phyloP scores from a whole-genome alignment of 257 asterid genomes.

The Solanum tarapatanum region DNA sequence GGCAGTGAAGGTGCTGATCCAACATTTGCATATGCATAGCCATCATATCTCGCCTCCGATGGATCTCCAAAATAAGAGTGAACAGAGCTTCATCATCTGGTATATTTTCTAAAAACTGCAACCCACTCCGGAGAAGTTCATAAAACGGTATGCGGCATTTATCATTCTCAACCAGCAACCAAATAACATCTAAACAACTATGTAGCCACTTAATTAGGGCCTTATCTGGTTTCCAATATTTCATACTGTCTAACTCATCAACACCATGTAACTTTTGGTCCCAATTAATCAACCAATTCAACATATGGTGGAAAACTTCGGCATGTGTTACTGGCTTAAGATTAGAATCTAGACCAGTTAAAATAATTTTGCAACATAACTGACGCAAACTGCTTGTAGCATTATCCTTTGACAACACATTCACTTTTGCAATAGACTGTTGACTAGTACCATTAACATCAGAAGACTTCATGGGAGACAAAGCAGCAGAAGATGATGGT shows the following conservation, averaged over 20 bases:
- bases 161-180: constrained; percentile 79
- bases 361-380: constrained; percentile 80
- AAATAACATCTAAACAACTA: constrained; percentile 84
- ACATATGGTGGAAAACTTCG: constrained; percentile 66
- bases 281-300: constrained; percentile 88
- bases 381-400: constrained; percentile 74
- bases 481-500: constrained; percentile 46
- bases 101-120: constrained; percentile 86
- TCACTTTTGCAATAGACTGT: constrained; percentile 35
- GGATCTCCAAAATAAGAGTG: constrained; percentile 88
- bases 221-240: constrained; percentile 68
- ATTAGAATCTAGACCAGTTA: constrained; percentile 63
- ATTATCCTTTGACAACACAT: constrained; percentile 41
- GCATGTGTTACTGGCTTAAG: constrained; percentile 75
- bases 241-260: constrained; percentile 60
- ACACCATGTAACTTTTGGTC: constrained; percentile 59
- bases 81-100: constrained; percentile 97
- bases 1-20: constrained; percentile 97
- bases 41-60: constrained; percentile 91
- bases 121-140: constrained; percentile 81
- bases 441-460: constrained; percentile 45
- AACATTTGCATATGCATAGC: constrained; percentile 98
- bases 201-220: constrained; percentile 89
- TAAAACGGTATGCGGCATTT: constrained; percentile 88
- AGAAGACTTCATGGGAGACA: constrained; percentile 66